Percentiles rank a stretch among this genome's conserved stretches.
phyloP scores from a whole-genome alignment of 129 eudicot species.

The Glebionis coronaria region DNA sequence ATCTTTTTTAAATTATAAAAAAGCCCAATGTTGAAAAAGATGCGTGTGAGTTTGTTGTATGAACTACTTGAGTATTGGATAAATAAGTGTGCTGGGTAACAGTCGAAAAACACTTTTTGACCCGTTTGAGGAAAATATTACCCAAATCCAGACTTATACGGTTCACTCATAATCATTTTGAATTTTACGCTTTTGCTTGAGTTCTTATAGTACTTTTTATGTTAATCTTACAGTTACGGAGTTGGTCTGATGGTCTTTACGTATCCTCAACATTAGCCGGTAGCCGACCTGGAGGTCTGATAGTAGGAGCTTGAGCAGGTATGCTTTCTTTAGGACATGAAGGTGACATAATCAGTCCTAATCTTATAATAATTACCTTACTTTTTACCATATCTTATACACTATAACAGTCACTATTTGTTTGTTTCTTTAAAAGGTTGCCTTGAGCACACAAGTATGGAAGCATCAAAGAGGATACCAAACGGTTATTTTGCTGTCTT shows the following conservation, averaged over 20 bases:
- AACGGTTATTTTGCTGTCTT: conserved; percentile 63
- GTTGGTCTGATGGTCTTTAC: conserved; percentile 98
- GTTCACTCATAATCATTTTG: too few relatives aligned
- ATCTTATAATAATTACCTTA: background rate
- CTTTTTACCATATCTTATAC: conserved; percentile 7
- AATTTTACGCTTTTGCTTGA: too few relatives aligned
- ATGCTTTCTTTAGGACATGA: conserved; percentile 85
- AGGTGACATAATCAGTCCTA: conserved; percentile 40
- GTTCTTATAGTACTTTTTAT: background rate
- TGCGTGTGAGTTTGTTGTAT: too few relatives aligned
- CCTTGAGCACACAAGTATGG: conserved; percentile 91
- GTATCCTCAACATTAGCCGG: conserved; percentile 95
- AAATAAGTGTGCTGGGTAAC: background rate
- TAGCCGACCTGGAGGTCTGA: conserved; percentile 77
- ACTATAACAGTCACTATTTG: conserved; percentile 6
- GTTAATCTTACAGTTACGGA: conserved; percentile 66
- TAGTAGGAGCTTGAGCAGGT: conserved; percentile 99
- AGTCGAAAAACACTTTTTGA: too few relatives aligned
- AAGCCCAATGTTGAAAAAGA: too few relatives aligned
- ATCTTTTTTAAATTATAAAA: background rate
- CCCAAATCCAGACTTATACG: too few relatives aligned
- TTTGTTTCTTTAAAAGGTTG: conserved; percentile 48
- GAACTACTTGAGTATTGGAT: too few relatives aligned
- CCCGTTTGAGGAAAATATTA: too few relatives aligned
- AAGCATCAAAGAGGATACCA: conserved; percentile 82